These are phyloP conservation scores for Punica granatum DNA, from an alignment of 345 rosid genomes.

Conservation along the genomic window DNA sequence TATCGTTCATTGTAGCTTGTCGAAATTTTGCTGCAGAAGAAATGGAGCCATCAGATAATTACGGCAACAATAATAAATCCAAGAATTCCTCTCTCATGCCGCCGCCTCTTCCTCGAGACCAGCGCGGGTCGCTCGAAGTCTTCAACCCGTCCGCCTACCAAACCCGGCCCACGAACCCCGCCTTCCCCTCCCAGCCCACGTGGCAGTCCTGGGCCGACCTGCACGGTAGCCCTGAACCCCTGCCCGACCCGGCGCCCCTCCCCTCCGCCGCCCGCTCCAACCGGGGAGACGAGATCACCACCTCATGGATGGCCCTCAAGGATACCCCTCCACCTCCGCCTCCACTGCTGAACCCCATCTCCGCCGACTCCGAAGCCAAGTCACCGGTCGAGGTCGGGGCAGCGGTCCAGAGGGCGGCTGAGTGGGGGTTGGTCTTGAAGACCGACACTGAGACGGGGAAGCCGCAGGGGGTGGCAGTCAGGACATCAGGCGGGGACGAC, in stretches of 20 bases:
- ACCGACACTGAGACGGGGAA: conserved; percentile 76
- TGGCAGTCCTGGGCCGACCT: conserved; percentile 48
- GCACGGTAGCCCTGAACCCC: conserved; percentile 17
- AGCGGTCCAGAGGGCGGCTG: conserved; percentile 88
- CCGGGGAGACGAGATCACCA: conserved; percentile 39
- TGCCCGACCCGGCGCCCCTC: conserved; percentile 16
- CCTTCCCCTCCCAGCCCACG: conserved; percentile 36
- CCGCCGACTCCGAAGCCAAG: conserved; percentile 10
- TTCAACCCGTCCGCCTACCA: conserved; percentile 59
- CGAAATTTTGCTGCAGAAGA: not conserved
- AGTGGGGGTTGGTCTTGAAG: conserved; percentile 89
- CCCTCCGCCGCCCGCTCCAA: conserved; percentile 18
- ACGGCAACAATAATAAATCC: not conserved
- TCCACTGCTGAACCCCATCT: not conserved
- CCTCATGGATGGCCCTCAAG: conserved; percentile 94
- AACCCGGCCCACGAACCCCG: conserved; percentile 44
- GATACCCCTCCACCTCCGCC: conserved; percentile 27
- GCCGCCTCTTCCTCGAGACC: conserved; percentile 44
- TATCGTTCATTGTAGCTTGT: not conserved
- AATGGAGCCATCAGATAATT: conserved; percentile 9
- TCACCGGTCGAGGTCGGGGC: conserved; percentile 33
- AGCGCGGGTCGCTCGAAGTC: conserved; percentile 83
- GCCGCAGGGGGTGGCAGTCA: conserved; percentile 63
- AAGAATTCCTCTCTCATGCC: conserved; percentile 5
- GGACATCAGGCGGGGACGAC: conserved; percentile 80